Base-by-base conservation (phyloP, 2,329 filamentous ascomycete genomes). In the Aspergillus costaricaensis region DNA sequence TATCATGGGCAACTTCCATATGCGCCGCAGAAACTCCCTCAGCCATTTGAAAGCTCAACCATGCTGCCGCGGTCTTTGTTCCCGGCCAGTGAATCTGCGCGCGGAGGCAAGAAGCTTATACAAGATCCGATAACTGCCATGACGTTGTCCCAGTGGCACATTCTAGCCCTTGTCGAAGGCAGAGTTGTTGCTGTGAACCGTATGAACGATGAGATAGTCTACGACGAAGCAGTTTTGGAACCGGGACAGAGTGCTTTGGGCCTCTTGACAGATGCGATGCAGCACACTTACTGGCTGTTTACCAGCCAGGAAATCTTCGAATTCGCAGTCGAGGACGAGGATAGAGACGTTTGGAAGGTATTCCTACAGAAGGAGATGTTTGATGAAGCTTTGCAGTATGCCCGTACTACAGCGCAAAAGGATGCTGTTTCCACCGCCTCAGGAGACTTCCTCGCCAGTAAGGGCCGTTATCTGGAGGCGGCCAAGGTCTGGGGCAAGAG, bases 211-310 rank as follows among this genome's bases (percentile, higher is more conserved):
- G 86, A 88, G 55, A 82, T 94, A 51, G 90, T 96, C 1, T 96
- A 95, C 68, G 91, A 97, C 73, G 92, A 98, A 76, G 83, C 88
- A 21, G 89, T 99, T 4, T 81, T 98, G 14, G 90, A 94, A 58
- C 84, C 87, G 4, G 91, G 90, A 0, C 91, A 96, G 68, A 88
- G 84, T 68, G 87, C 89, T 4, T 80, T 99, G n/a, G 92, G 91
- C 0, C 84, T 99, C 17, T 89, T 92, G 54, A 88, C 94, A 8
- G 95, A 99, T 75, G 85, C 90, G 62, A 94, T 95, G 75, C 96
- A 97, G 81, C 96, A 94, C 71, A 99, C 95, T 0, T 97, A 94
- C 73, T 99, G 96, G 95, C 84, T 99, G 2, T 96, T 98, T 72
- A 98, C 94, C 0, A 85, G 86, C 0, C 85, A 91, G 59, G 92